Base-by-base conservation (phyloP, 2,329 filamentous ascomycete species). In the Ascosphaera aggregata region DNA sequence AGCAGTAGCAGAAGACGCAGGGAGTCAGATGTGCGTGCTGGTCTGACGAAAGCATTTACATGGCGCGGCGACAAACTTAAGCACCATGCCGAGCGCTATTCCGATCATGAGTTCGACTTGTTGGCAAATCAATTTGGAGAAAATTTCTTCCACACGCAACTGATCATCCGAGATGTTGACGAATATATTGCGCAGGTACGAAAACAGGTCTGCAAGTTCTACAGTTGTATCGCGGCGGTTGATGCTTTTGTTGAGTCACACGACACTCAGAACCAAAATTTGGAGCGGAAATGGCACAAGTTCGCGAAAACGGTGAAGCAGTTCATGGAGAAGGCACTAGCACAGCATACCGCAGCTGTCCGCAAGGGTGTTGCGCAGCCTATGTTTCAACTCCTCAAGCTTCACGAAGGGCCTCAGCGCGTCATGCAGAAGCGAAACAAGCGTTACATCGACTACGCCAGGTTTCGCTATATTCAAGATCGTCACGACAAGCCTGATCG, bases 371-470 rank as follows among this genome's bases (percentile, higher is more conserved):
- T 93, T 37, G 81, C 93, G 44, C 76, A 85, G 46, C 86, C 82
- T 1, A 81, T 91, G 55, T 69, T 80, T 47, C 68, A 71, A 36
- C 67, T 85, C 20, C 78, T 89, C 53, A 76, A 79, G 49, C 66
- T 81, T 7, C 85, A 92, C 49, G 75, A 79, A 39, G 79, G 80
- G 27, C 84, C 86, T 2, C 80, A 84, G 37, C 70, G 84, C 42
- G 77, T 89, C 3, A 93, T 95, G 72, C 80, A 84, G 52, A 93
- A 95, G 61, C 78, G 89, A 18, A 77, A 85, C 48, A 95, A 95
- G 62, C 76, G 81, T n/a, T 70, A 91, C 11, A 62, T 86, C 13
- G 84, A 94, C 51, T 95, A 80, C 55, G 81, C 86, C 46, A 79
- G 79, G 47, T 81, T 72, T 47, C 75, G 80, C 50, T 71, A 78